Evolutionary conservation across 176 grass and related monocot genomes (phyloP).

Genomic region (Cenchrus fungigraminus): DNA sequence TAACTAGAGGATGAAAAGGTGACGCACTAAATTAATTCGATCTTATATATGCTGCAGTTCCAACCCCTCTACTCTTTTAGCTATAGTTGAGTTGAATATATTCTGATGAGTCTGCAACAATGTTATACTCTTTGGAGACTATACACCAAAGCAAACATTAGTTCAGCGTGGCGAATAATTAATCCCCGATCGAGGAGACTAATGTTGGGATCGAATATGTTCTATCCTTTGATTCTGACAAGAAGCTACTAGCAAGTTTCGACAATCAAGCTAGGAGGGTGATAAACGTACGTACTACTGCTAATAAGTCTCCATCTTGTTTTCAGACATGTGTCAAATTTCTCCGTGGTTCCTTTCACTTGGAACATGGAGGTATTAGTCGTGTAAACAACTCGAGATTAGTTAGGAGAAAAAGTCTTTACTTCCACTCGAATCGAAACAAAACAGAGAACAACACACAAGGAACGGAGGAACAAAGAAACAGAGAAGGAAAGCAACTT

Average conservation of each 20-base stretch:
- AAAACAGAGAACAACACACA: slow-evolving; percentile 32
- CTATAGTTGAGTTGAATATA: not conserved
- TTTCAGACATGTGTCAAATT: slow-evolving; percentile 24
- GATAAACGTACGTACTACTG: not conserved
- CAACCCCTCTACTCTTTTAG: not conserved
- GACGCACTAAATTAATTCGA: not conserved
- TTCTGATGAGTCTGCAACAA: not conserved
- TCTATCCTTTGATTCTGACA: slow-evolving; percentile 16
- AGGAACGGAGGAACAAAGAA: slow-evolving; percentile 24
- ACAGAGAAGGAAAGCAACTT: slow-evolving; percentile 24
- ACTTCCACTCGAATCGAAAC: slow-evolving; percentile 49
- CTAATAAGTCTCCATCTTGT: not conserved
- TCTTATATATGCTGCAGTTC: not conserved
- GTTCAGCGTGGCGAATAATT: not conserved
- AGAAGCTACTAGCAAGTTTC: slow-evolving; percentile 21
- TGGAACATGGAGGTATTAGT: not conserved
- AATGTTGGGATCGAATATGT: slow-evolving; percentile 3
- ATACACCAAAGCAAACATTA: slow-evolving; percentile 16
- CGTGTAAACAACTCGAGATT: slow-evolving; percentile 21
- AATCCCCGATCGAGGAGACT: not conserved
- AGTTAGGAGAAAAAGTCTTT: slow-evolving; percentile 34
- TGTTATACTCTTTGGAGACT: not conserved
- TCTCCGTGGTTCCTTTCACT: slow-evolving; percentile 16
- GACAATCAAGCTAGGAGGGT: not conserved
- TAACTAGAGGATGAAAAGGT: slow-evolving; percentile 33